Percentiles rank a stretch among this genome's conserved stretches.
Conservation (phyloP, 2,329 filamentous ascomycete genomes). For the Colletotrichum lupini region DNA sequence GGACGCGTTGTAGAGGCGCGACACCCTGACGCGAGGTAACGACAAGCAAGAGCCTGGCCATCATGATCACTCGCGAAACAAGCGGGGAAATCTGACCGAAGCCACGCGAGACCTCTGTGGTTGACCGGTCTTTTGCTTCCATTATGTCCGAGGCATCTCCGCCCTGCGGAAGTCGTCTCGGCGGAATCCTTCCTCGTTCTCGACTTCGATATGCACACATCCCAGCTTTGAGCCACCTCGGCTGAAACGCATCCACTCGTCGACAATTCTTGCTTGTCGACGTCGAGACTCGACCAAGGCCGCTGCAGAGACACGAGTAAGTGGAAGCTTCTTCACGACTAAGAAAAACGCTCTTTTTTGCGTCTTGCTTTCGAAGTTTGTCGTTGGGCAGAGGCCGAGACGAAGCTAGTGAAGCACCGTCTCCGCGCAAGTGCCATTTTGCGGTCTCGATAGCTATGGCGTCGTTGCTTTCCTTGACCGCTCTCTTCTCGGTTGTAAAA, state of each 20-base stretch:
- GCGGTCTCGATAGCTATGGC: constrained; percentile 18
- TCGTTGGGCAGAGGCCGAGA: constrained; percentile 24
- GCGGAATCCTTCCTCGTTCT: not conserved
- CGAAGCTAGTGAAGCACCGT: constrained; percentile 22
- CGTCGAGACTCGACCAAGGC: not conserved
- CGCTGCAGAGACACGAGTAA: constrained; percentile 31
- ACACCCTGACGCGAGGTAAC: constrained; percentile 8
- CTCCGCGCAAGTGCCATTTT: constrained; percentile 27
- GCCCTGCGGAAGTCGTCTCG: not conserved
- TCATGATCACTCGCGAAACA: constrained; percentile 24
- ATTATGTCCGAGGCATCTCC: not conserved
- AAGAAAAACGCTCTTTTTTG: not conserved
- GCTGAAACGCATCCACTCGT: constrained; percentile 26
- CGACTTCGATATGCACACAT: constrained; percentile 1
- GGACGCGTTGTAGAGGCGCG: not conserved
- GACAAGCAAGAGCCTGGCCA: not conserved
- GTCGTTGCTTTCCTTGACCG: not conserved
- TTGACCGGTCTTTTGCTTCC: not conserved
- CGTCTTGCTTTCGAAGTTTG: not conserved
- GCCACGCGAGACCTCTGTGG: not conserved
- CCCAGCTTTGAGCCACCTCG: constrained; percentile 5
- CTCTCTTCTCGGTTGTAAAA: not conserved
- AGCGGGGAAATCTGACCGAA: constrained; percentile 12
- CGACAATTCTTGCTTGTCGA: not conserved
- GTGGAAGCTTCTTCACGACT: constrained; percentile 2